Evolutionary conservation across 1,284 basidiomycete genomes (phyloP).

Genomic region (Trametes sp.): DNA sequence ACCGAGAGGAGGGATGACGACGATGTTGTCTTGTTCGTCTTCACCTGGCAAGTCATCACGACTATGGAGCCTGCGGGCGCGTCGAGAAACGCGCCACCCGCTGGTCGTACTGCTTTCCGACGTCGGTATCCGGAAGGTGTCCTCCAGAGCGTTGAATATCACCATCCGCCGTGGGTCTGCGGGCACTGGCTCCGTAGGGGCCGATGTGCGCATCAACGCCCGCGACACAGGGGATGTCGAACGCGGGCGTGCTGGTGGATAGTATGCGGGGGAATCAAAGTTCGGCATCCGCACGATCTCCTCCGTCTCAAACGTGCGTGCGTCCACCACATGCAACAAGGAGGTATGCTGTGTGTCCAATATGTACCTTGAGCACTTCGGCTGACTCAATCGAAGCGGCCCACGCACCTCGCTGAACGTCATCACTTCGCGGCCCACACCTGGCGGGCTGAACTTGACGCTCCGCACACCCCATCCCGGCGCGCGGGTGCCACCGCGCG

Average conservation of each 20-base stretch:
- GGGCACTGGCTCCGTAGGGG: slow-evolving; percentile 25
- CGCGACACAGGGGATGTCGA: slow-evolving; percentile 35
- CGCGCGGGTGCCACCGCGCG: slow-evolving; percentile 55
- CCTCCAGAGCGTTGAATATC: slow-evolving; percentile 55
- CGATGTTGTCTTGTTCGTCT: slow-evolving; percentile 50
- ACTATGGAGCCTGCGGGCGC: slow-evolving; percentile 26
- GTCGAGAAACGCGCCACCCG: slow-evolving; percentile 26
- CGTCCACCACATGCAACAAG: slow-evolving; percentile 79
- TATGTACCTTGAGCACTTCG: slow-evolving; percentile 2
- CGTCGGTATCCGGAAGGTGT: slow-evolving; percentile 59
- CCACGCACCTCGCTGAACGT: slow-evolving; percentile 81
- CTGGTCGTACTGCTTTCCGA: slow-evolving; percentile 32
- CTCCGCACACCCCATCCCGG: slow-evolving; percentile 82
- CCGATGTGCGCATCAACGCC: slow-evolving; percentile 26
- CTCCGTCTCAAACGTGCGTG: slow-evolving; percentile 79
- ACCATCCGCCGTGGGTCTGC: slow-evolving; percentile 46
- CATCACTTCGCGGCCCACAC: slow-evolving; percentile 69
- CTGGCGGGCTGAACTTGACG: slow-evolving; percentile 75
- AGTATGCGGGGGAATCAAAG: slow-evolving; percentile 36
- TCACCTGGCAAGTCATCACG: slow-evolving; percentile 35
- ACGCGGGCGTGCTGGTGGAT: slow-evolving; percentile 36
- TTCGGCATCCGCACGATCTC: slow-evolving; percentile 72
- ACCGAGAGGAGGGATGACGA: slow-evolving; percentile 63
- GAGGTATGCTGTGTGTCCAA: slow-evolving; percentile 66
- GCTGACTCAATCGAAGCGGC: neutral